Evolutionary conservation across 441 rosid species (phyloP).

Genomic region (Daphne laureola): DNA sequence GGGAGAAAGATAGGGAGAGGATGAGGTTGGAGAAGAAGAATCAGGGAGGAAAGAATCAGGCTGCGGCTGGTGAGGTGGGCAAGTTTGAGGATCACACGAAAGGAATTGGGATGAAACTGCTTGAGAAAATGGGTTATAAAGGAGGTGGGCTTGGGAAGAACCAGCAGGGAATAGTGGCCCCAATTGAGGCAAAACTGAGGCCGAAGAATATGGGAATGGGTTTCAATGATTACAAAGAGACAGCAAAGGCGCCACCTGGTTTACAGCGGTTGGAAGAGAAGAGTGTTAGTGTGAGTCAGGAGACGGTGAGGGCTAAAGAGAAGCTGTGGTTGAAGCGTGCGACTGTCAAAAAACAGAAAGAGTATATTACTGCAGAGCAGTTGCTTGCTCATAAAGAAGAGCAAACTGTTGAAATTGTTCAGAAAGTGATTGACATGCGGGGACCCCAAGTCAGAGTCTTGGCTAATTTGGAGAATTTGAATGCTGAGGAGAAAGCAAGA

Average conservation of each 20-base stretch:
- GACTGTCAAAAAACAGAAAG: constrained; percentile 37
- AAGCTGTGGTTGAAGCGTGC: constrained; percentile 55
- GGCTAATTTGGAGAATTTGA: constrained; percentile 78
- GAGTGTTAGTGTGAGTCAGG: constrained; percentile 24
- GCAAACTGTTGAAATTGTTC: constrained; percentile 67
- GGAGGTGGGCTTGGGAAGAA: constrained; percentile 83
- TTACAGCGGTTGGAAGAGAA: constrained; percentile 45
- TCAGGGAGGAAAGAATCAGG: constrained; percentile 33
- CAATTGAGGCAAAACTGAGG: constrained; percentile 61
- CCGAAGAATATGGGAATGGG: constrained; percentile 84
- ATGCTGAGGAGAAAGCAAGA: constrained; percentile 82
- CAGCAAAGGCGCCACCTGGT: constrained; percentile 31
- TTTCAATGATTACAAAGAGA: constrained; percentile 65
- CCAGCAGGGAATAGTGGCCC: constrained; percentile 63
- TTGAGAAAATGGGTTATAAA: constrained; percentile 82
- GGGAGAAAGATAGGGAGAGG: constrained; percentile 38
- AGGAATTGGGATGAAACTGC: constrained; percentile 69
- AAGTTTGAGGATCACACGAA: constrained; percentile 60
- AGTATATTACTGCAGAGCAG: constrained; percentile 51
- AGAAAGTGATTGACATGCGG: constrained; percentile 88
- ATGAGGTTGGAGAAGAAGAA: constrained; percentile 41
- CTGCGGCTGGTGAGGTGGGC: constrained; percentile 39
- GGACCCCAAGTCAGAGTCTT: constrained; percentile 76
- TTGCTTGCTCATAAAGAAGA: constrained; percentile 69
- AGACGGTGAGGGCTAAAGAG: constrained; percentile 32